These are phyloP conservation scores for Candida succiphila DNA, from an alignment of 805 yeast species.

Conservation along the genomic window DNA sequence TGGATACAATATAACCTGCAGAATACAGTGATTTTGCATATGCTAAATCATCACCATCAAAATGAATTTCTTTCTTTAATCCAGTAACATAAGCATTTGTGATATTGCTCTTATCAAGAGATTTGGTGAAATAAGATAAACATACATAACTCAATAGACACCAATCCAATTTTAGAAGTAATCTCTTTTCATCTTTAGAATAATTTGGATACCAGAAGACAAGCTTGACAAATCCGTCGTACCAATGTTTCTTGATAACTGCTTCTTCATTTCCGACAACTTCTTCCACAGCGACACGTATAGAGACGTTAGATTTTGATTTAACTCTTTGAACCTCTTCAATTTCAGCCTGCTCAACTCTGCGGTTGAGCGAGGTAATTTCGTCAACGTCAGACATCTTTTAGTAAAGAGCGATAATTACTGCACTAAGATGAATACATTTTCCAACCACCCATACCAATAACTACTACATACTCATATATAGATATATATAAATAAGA, in stretches of 20 bases:
- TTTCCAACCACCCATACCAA: too few relatives aligned
- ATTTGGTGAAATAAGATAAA: constrained; percentile 58
- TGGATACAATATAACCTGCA: constrained; percentile 19
- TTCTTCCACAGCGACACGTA: too few relatives aligned
- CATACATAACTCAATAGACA: constrained; percentile 37
- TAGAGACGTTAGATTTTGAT: too few relatives aligned
- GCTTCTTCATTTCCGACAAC: constrained; percentile 12
- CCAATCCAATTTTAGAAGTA: constrained; percentile 45
- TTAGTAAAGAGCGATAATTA: too few relatives aligned
- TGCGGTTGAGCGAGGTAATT: too few relatives aligned
- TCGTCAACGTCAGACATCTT: too few relatives aligned
- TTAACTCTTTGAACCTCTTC: too few relatives aligned
- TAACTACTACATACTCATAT: too few relatives aligned
- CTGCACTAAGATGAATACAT: too few relatives aligned
- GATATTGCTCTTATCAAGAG: constrained; percentile 51
- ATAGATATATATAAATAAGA: too few relatives aligned
- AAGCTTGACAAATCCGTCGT: constrained; percentile 45
- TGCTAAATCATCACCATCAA: constrained; percentile 38
- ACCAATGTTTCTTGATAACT: constrained; percentile 34
- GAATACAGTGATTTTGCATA: constrained; percentile 28
- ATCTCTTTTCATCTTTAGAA: constrained; percentile 18
- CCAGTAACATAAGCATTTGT: constrained; percentile 61
- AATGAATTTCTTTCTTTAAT: constrained; percentile 42
- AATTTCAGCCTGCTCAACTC: too few relatives aligned
- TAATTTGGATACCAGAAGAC: constrained; percentile 30